These are phyloP conservation scores for Mycena capillaripes DNA, from an alignment of 768 basidiomycete species.

Conservation along the genomic window DNA sequence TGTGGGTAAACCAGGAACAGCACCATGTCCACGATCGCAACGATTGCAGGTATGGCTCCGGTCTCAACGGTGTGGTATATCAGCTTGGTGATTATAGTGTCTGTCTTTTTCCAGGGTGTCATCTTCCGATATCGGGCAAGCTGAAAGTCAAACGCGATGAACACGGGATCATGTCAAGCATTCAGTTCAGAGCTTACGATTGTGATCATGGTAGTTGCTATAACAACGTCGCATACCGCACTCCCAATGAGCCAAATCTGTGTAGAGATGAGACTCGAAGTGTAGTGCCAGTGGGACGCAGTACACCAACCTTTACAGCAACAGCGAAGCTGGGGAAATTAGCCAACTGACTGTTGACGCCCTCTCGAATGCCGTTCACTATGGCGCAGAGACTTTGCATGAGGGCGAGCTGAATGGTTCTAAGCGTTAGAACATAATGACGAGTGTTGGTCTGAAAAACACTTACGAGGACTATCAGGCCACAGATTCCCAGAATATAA, in stretches of 20 bases:
- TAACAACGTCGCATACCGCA: constrained; percentile 23
- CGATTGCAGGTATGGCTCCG: constrained; percentile 25
- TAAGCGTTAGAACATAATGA: not conserved
- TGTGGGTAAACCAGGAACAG: constrained; percentile 20
- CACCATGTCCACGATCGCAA: constrained; percentile 8
- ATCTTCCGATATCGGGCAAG: constrained; percentile 3
- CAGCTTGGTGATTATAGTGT: constrained; percentile 22
- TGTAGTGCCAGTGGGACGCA: not conserved
- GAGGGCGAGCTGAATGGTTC: constrained; percentile 20
- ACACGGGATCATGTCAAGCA: not conserved
- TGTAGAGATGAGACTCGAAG: too few species aligned
- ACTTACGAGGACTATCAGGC: not conserved
- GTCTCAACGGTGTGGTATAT: constrained; percentile 27
- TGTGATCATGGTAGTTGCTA: constrained; percentile 17
- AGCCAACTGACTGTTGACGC: not conserved
- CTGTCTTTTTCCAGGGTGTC: constrained; percentile 10
- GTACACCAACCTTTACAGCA: constrained; percentile 16
- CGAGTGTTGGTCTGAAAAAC: too few species aligned
- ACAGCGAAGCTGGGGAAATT: not conserved
- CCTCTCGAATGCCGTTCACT: constrained; percentile 8
- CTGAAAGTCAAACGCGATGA: not conserved
- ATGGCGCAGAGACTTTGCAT: constrained; percentile 18
- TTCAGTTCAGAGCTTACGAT: not conserved
- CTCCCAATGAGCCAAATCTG: constrained; percentile 35
- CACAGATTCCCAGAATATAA: not conserved